phyloP scores from a whole-genome alignment of 257 asterid genomes.

The Forsythia suspensa region DNA sequence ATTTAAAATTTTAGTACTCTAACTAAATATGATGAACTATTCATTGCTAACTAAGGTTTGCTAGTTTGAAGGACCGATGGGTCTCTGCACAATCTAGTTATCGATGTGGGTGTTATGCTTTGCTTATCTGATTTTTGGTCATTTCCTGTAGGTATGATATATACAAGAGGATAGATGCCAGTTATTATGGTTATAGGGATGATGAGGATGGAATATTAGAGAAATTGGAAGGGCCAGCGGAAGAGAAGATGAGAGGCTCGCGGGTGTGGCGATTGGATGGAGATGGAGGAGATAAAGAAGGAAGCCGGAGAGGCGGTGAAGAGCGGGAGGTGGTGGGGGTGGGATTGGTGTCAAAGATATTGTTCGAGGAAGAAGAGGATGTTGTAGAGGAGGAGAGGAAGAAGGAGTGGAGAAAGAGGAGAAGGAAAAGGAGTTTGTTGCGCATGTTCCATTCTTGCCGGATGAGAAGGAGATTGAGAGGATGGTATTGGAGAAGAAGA shows the following conservation, averaged over 20 bases:
- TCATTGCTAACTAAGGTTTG: not conserved
- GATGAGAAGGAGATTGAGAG: constrained; percentile 86
- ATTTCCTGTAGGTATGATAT: constrained; percentile 74
- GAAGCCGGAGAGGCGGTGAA: constrained; percentile 87
- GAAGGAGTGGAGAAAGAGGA: constrained; percentile 70
- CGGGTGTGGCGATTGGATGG: constrained; percentile 77
- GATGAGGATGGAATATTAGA: constrained; percentile 88
- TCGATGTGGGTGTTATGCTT: constrained; percentile 8
- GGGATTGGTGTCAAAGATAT: constrained; percentile 68
- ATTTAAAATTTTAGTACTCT: not conserved
- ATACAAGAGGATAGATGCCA: constrained; percentile 89
- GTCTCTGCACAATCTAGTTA: not conserved
- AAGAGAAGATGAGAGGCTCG: constrained; percentile 68
- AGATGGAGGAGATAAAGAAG: constrained; percentile 77
- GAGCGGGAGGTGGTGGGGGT: constrained; percentile 94
- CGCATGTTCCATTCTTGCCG: constrained; percentile 87
- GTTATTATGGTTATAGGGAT: constrained; percentile 93
- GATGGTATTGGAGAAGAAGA: constrained; percentile 89
- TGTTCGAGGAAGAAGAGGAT: constrained; percentile 91
- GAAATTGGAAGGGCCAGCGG: constrained; percentile 82
- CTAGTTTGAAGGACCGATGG: not conserved
- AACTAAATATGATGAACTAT: not conserved
- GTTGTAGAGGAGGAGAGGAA: constrained; percentile 85
- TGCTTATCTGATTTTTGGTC: constrained; percentile 17
- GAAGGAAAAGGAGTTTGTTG: constrained; percentile 74